These are phyloP conservation scores for Fusarium pininemorale DNA, from an alignment of 2,329 filamentous ascomycete genomes.

Conservation along the genomic window DNA sequence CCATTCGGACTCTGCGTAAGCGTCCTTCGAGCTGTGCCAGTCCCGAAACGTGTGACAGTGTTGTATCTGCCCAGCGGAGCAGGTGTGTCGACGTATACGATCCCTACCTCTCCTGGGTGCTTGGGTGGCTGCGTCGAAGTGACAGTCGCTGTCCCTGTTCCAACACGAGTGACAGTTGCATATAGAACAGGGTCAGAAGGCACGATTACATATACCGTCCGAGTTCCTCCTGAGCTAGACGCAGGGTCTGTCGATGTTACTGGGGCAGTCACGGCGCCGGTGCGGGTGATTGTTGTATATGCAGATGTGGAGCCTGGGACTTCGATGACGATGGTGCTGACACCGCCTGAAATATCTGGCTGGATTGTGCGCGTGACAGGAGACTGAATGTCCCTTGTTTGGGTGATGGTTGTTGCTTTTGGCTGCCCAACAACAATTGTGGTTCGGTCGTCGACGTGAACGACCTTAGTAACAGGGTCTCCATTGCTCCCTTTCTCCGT, in stretches of 20 bases:
- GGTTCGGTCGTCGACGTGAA: background rate
- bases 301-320: background rate
- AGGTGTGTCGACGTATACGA: background rate
- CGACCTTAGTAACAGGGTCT: background rate
- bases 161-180: background rate
- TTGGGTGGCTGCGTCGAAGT: background rate
- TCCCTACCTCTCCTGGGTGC: background rate
- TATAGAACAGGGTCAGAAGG: background rate
- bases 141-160: background rate
- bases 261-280: background rate
- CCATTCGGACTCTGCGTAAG: background rate
- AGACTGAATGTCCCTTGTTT: background rate
- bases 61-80: rapidly evolving
- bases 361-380: background rate
- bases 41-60: background rate
- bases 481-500: background rate
- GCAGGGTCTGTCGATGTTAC: background rate
- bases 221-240: too few species aligned
- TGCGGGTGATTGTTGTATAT: background rate
- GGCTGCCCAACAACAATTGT: background rate
- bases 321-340: background rate
- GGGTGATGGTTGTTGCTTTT: background rate
- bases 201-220: too few species aligned
- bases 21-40: background rate
- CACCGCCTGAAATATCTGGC: rapidly evolving